These are phyloP conservation scores for Debaryomycetaceae sp. DNA, from an alignment of 1,139 yeast species.

Conservation along the genomic window DNA sequence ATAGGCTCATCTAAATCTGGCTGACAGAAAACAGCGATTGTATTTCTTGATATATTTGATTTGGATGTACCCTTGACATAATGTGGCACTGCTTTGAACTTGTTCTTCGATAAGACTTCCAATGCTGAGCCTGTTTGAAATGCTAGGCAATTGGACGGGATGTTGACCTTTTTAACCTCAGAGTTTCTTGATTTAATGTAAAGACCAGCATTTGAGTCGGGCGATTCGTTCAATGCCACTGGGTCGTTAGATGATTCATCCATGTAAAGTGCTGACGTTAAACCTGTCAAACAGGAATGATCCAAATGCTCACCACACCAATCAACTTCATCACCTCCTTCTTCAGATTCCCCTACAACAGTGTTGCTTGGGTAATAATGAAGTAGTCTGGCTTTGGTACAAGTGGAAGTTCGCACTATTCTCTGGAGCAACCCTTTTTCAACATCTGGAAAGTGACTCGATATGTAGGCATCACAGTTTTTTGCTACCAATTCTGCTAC, in stretches of 20 bases:
- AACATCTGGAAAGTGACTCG: conserved; percentile 24
- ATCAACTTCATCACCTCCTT: conserved; percentile 23
- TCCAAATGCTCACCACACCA: conserved; percentile 72
- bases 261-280: conserved; percentile 55
- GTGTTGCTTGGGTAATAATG: conserved; percentile 45
- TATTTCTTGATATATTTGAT: conserved; percentile 46
- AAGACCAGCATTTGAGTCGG: conserved; percentile 51
- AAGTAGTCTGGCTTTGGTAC: conserved; percentile 58
- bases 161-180: conserved; percentile 46
- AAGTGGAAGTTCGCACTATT: conserved; percentile 48
- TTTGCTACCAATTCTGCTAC: conserved; percentile 51
- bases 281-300: conserved; percentile 61
- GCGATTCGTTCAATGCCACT: conserved; percentile 25
- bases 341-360: conserved; percentile 1
- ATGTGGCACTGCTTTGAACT: conserved; percentile 61
- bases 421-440: conserved; percentile 37
- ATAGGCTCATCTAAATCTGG: conserved; percentile 52
- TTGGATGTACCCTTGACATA: conserved; percentile 45
- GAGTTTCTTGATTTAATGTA: conserved; percentile 51
- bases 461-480: conserved; percentile 50
- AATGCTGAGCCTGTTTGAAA: conserved; percentile 67
- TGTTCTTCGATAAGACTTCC: conserved; percentile 47
- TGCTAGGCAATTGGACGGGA: conserved; percentile 56
- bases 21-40: conserved; percentile 64
- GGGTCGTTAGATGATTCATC: conserved; percentile 30